Evolutionary conservation across 2,329 filamentous ascomycete species (phyloP), one percentile per base, ranked within the genome.

Genomic region (Cercospora canescens): DNA sequence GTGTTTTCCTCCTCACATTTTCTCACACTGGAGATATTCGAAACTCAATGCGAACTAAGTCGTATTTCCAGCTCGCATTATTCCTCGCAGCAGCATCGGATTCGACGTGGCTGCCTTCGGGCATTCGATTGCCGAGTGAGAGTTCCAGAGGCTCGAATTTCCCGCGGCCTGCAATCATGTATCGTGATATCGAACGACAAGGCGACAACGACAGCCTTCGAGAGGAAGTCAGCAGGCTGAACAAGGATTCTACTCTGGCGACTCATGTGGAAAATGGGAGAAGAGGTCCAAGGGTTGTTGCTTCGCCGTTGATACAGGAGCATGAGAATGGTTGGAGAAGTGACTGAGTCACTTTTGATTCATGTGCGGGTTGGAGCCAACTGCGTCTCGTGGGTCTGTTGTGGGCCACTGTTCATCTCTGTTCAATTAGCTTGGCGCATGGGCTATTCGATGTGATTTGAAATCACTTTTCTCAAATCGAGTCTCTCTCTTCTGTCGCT

Each of bases 161-260:
- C 63, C 61, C 68, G 26, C 63, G 71, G 52, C 62, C 67, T 37
- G 67, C 72, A 14, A 73, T 75, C 55, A 68, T 63, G 5, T 76
- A 70, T 56, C 69, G 70, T 4, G 72, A 75, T 62, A 62, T 69
- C 12, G 73, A 73, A 50, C 70, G 71, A 3, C 64, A 69, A 6
- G 69, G 66, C 32, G 74, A 76, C 21, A 70, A 67, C 7, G 74
- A 73, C 39, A 75, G 73, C 60, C 50, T 77, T 9, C 63, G 69
- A 8, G 66, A 70, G 14, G 75, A 76, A 32, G 70, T 76, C 26
- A 64, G 67, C 32, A 50, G 70, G 12, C 61, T 77, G 28, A 76
- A 77, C 67, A 73, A 71, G 37, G 73, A 76, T 50, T 74, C 73
- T 3, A 70, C 70, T 21, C 69, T 76, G 16, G 73, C 75, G 2